These are phyloP conservation scores for Aspergillus chevalieri DNA, from an alignment of 2,329 filamentous ascomycete species.

Conservation along the genomic window DNA sequence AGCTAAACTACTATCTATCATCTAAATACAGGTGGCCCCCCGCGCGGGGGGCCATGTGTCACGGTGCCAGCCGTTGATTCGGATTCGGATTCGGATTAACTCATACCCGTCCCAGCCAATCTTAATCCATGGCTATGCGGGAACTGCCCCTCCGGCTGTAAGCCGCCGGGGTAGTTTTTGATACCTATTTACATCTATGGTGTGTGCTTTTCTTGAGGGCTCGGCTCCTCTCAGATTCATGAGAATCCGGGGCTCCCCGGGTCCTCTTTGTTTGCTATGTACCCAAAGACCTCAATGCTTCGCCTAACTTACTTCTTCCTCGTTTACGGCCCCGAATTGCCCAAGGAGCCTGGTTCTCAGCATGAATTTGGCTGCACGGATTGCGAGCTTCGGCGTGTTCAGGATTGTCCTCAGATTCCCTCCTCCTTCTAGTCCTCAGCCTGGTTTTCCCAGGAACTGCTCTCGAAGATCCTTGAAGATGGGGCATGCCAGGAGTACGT, in stretches of 20 bases:
- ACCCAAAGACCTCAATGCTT: conserved; percentile 3
- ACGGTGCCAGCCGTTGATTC: too few species aligned
- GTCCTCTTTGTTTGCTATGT: not conserved
- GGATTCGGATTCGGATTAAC: not conserved
- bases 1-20: too few species aligned
- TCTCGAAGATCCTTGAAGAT: conserved; percentile 4
- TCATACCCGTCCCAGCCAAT: conserved; percentile 1
- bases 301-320: conserved; percentile 1
- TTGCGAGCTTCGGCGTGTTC: conserved; percentile 4
- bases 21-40: too few species aligned
- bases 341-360: conserved; percentile 8
- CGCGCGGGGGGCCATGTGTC: too few species aligned
- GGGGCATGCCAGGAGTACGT: conserved; percentile 3
- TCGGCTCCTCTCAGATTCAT: not conserved
- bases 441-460: conserved; percentile 2
- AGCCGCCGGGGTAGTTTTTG: not conserved
- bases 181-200: not conserved
- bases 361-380: conserved; percentile 9
- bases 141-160: not conserved
- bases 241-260: not conserved
- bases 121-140: conserved; percentile 1
- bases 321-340: conserved; percentile 7
- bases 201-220: not conserved
- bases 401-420: conserved; percentile 4
- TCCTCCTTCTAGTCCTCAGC: conserved; percentile 3